Conservation (phyloP, 2,329 filamentous ascomycete genomes). For the Colletotrichum horii region DNA sequence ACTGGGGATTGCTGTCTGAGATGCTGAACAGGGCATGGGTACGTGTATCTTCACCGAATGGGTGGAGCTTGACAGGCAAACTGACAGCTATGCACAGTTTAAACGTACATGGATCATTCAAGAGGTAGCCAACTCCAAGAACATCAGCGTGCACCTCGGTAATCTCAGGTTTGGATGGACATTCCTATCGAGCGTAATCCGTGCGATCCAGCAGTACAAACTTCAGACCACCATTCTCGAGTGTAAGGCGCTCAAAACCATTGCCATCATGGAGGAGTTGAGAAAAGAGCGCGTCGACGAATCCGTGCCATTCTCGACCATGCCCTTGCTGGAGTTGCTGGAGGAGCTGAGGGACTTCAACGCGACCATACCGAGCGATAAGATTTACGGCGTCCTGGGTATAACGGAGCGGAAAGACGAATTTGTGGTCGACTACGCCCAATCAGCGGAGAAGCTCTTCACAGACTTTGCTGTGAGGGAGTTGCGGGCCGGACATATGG, state of each 20-base stretch:
- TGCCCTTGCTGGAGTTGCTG: neutral
- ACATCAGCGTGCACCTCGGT: neutral
- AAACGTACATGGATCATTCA: constrained; percentile 19
- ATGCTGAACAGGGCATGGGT: constrained; percentile 9
- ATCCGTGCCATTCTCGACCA: neutral
- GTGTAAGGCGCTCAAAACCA: constrained; percentile 4
- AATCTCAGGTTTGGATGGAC: neutral
- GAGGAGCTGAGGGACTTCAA: constrained; percentile 13
- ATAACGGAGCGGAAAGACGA: neutral
- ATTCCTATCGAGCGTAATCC: neutral
- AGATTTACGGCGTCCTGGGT: constrained; percentile 2
- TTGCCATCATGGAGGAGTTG: neutral
- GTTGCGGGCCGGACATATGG: neutral
- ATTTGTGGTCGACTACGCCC: neutral
- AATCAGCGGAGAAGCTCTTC: neutral
- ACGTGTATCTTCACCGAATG: neutral
- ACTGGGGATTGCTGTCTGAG: constrained; percentile 5
- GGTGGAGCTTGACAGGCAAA: neutral
- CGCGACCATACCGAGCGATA: neutral
- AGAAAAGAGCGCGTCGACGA: neutral
- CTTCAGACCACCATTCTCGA: neutral
- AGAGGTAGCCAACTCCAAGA: constrained; percentile 7
- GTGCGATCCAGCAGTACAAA: neutral
- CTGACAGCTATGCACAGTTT: neutral
- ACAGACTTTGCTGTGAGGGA: neutral